Evolutionary conservation across 78 protist genomes (phyloP).

Genomic region (Dictyostelium brefeldianum): DNA sequence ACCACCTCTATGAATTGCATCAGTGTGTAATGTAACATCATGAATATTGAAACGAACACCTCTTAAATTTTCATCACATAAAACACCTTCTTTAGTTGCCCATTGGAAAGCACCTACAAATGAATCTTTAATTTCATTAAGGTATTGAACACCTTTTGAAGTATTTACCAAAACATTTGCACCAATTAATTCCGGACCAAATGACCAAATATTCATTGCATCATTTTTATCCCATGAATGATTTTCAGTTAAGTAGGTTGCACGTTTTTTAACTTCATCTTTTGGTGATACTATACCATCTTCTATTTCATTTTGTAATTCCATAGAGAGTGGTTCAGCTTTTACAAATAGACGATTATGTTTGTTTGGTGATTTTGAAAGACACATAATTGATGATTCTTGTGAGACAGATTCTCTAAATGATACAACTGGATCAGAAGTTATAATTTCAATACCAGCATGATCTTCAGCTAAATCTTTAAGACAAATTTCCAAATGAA

Average conservation of each 20-base stretch:
- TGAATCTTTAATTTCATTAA: slow-evolving; percentile 98
- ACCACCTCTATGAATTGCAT: slow-evolving; percentile 99
- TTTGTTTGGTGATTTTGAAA: slow-evolving; percentile 99
- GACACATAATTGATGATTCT: slow-evolving; percentile 81
- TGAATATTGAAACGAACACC: slow-evolving; percentile 95
- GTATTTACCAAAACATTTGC: slow-evolving; percentile 97
- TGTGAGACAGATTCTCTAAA: slow-evolving; percentile 97
- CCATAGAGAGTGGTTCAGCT: slow-evolving; percentile 96
- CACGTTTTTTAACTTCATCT: slow-evolving; percentile 93
- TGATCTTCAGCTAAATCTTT: slow-evolving; percentile 98
- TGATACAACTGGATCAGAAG: slow-evolving; percentile 99
- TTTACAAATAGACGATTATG: slow-evolving; percentile 98
- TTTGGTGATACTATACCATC: slow-evolving; percentile 62
- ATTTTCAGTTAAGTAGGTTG: slow-evolving; percentile 89
- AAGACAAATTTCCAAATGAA: slow-evolving; percentile 99
- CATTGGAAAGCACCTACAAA: slow-evolving; percentile 97
- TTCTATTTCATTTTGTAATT: slow-evolving; percentile 95
- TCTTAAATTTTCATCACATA: slow-evolving; percentile 98
- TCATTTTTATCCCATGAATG: slow-evolving; percentile 93
- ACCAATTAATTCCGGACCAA: slow-evolving; percentile 98
- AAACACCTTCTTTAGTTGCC: slow-evolving; percentile 97
- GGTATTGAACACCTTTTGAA: slow-evolving; percentile 95
- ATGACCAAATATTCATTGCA: slow-evolving; percentile 98
- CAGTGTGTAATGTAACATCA: slow-evolving; percentile 99
- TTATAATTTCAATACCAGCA: slow-evolving; percentile 92